Evolutionary conservation across 805 yeast species (phyloP).

Genomic region (Wickerhamiella occidentalis): DNA sequence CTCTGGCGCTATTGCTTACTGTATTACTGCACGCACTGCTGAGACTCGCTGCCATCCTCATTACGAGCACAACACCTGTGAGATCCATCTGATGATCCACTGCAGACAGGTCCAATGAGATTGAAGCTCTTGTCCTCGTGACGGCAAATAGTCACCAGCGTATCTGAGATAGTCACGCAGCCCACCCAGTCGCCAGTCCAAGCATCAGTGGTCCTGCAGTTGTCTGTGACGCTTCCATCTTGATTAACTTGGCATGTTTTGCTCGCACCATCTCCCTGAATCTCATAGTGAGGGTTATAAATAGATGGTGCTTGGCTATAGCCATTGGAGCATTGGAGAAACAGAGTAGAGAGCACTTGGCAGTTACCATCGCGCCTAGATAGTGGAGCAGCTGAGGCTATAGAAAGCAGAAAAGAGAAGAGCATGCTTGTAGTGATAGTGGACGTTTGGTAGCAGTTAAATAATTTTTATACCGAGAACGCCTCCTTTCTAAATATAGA

Average conservation of each 20-base stretch:
- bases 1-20: too few relatives aligned
- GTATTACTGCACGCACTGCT: neutral
- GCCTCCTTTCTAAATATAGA: too few relatives aligned
- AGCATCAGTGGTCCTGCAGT: neutral
- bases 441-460: too few relatives aligned
- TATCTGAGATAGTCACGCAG: neutral
- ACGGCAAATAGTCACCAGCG: neutral
- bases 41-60: neutral
- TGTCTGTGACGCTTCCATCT: neutral
- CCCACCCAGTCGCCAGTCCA: neutral
- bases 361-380: slow-evolving; percentile 1
- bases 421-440: too few relatives aligned
- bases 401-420: neutral
- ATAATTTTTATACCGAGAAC: too few relatives aligned
- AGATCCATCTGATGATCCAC: neutral
- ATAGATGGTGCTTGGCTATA: neutral
- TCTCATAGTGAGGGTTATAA: neutral
- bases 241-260: neutral
- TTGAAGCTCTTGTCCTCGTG: neutral
- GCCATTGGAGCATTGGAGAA: slow-evolving; percentile 4
- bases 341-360: slow-evolving; percentile 3
- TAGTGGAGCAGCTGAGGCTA: neutral
- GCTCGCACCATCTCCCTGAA: neutral
- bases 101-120: neutral
- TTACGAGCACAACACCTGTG: slow-evolving; percentile 6